Evolutionary conservation across 108 stramenopile species (phyloP).

Genomic region (Bacterosira constricta): DNA sequence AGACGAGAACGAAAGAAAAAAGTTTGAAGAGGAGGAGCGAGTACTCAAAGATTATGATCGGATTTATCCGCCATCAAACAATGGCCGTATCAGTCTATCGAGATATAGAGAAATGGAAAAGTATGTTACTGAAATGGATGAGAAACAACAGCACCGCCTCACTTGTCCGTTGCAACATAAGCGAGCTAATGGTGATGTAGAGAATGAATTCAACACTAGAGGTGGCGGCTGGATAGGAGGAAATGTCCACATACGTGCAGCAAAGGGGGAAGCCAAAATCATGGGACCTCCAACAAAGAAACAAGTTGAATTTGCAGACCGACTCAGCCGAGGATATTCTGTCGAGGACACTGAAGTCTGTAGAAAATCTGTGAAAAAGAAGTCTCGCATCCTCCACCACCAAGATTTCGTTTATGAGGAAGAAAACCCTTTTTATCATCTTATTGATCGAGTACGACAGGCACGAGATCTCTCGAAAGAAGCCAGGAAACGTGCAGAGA

Average conservation of each 20-base stretch:
- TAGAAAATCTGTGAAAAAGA: slow-evolving; percentile 1
- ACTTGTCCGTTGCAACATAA: slow-evolving; percentile 41
- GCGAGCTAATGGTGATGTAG: slow-evolving; percentile 8
- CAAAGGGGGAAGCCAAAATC: slow-evolving; percentile 27
- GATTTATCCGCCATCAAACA: slow-evolving; percentile 48
- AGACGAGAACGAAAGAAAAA: not conserved
- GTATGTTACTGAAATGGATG: slow-evolving; percentile 34
- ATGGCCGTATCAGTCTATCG: slow-evolving; percentile 22
- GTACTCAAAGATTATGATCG: slow-evolving; percentile 50
- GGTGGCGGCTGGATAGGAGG: slow-evolving; percentile 48
- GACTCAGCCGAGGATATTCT: slow-evolving; percentile 49
- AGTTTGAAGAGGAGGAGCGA: slow-evolving; percentile 39
- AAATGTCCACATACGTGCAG: slow-evolving; percentile 28
- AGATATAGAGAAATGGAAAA: slow-evolving; percentile 53
- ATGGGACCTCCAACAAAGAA: slow-evolving; percentile 47
- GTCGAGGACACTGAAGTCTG: slow-evolving; percentile 27
- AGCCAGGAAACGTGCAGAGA: slow-evolving; percentile 34
- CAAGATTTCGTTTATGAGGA: slow-evolving; percentile 33
- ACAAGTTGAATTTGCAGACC: slow-evolving; percentile 54
- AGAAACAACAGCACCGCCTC: slow-evolving; percentile 38
- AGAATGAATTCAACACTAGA: slow-evolving; percentile 21
- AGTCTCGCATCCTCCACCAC: slow-evolving; percentile 15
- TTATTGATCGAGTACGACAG: slow-evolving; percentile 31
- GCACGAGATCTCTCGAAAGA: slow-evolving; percentile 39
- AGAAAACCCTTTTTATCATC: slow-evolving; percentile 38